Conservation (phyloP, 345 rosid species). For the Garcia nutans region DNA sequence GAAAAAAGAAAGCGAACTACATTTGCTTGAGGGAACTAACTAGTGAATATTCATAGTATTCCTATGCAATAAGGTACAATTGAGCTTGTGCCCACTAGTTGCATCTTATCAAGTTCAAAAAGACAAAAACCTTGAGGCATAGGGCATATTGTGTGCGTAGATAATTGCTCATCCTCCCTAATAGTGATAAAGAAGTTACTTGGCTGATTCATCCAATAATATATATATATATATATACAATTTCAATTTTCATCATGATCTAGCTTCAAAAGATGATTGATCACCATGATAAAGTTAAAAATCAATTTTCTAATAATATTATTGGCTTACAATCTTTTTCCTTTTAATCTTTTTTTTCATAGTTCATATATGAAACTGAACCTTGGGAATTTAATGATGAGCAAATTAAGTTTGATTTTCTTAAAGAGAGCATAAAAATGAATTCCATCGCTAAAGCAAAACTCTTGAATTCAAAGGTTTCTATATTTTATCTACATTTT, state of each 20-base stretch:
- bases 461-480: not conserved
- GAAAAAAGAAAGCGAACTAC: constrained; percentile 31
- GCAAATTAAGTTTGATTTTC: not conserved
- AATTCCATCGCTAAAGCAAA: not conserved
- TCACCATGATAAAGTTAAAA: not conserved
- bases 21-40: constrained; percentile 92
- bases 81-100: constrained; percentile 77
- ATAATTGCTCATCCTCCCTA: constrained; percentile 83
- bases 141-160: constrained; percentile 73
- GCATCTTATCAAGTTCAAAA: constrained; percentile 88
- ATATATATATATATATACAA: not conserved
- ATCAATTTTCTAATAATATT: not conserved
- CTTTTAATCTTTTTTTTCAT: too few species aligned
- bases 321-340: not conserved
- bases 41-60: constrained; percentile 80
- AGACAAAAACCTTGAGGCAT: constrained; percentile 90
- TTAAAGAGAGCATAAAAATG: not conserved
- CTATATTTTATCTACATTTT: not conserved
- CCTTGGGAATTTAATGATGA: not conserved
- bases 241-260: not conserved
- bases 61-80: constrained; percentile 79
- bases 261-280: not conserved
- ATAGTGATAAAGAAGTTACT: constrained; percentile 80
- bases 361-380: not conserved
- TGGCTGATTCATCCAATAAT: constrained; percentile 51